phyloP scores from a whole-genome alignment of 257 asterid genomes.

The Oldenlandia corymbosa region DNA sequence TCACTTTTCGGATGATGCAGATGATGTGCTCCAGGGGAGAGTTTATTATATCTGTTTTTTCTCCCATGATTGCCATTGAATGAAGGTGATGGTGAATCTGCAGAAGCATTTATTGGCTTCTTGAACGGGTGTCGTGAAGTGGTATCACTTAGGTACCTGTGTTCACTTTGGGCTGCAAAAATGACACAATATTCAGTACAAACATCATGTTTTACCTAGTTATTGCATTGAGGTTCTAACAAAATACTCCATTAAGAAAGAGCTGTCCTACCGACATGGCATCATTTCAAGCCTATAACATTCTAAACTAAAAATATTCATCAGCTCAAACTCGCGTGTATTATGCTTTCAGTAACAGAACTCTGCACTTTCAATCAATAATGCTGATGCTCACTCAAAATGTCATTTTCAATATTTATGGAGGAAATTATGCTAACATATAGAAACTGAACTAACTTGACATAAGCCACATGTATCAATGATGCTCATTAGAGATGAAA shows the following conservation, averaged over 20 bases:
- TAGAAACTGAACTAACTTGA: too few relatives aligned
- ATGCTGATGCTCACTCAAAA: too few relatives aligned
- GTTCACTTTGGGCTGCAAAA: constrained; percentile 33
- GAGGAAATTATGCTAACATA: too few relatives aligned
- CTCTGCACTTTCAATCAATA: too few relatives aligned
- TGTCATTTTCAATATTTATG: background rate
- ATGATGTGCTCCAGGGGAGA: constrained; percentile 35
- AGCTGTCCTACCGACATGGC: too few relatives aligned
- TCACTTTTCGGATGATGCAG: constrained; percentile 41
- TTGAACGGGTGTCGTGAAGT: constrained; percentile 24
- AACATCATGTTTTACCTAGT: background rate
- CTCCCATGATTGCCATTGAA: constrained; percentile 30
- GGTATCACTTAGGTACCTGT: constrained; percentile 18
- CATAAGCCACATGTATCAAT: too few relatives aligned
- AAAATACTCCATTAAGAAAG: constrained; percentile 14
- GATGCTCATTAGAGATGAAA: too few relatives aligned
- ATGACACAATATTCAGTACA: constrained; percentile 7
- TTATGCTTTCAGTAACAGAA: too few relatives aligned
- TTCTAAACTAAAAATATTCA: too few relatives aligned
- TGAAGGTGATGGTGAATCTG: constrained; percentile 26
- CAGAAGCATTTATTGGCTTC: constrained; percentile 26
- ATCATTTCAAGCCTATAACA: too few relatives aligned
- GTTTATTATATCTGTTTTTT: constrained; percentile 29
- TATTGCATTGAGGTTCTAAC: background rate
- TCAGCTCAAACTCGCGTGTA: too few relatives aligned